A percentile compares a stretch with the other conserved stretches of the same genome.
Conservation (phyloP, 2,329 filamentous ascomycete species). For the Botrytis galanthina region DNA sequence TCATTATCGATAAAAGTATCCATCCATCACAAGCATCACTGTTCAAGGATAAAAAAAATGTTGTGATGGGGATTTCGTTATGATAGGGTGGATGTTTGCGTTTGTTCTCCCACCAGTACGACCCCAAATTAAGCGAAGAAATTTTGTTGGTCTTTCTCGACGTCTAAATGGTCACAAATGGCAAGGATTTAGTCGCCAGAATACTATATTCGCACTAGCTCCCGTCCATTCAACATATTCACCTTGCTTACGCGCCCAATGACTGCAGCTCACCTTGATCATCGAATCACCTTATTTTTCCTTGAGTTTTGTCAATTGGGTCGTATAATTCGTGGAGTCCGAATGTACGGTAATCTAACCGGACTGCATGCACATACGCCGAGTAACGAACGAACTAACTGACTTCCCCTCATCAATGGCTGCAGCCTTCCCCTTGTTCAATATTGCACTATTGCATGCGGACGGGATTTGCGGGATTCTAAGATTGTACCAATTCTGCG, state of each 20-base stretch:
- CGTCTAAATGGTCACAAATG: conserved; percentile 12
- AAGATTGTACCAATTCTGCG: conserved; percentile 1
- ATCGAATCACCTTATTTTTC: conserved; percentile 15
- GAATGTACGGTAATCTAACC: conserved; percentile 19
- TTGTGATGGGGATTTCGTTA: conserved; percentile 8
- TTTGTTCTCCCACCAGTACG: conserved; percentile 13
- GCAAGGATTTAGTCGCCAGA: conserved; percentile 28
- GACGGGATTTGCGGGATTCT: not conserved
- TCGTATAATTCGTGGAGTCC: conserved; percentile 10
- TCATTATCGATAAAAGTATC: conserved; percentile 1
- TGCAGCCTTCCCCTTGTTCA: conserved; percentile 16
- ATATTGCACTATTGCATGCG: conserved; percentile 8
- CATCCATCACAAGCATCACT: conserved; percentile 4
- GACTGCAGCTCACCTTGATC: conserved; percentile 15
- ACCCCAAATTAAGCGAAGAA: conserved; percentile 10
- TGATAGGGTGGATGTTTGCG: conserved; percentile 15
- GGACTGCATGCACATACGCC: conserved; percentile 9
- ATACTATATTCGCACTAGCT: conserved; percentile 22
- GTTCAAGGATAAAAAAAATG: not conserved
- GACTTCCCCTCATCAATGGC: conserved; percentile 17
- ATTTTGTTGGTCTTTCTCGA: not conserved
- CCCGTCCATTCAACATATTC: conserved; percentile 16
- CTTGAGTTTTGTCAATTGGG: not conserved
- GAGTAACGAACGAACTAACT: conserved; percentile 1
- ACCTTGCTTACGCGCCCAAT: conserved; percentile 28